Evolutionary conservation across 2,329 filamentous ascomycete genomes (phyloP).

Genomic region (Ophiostoma australiae): DNA sequence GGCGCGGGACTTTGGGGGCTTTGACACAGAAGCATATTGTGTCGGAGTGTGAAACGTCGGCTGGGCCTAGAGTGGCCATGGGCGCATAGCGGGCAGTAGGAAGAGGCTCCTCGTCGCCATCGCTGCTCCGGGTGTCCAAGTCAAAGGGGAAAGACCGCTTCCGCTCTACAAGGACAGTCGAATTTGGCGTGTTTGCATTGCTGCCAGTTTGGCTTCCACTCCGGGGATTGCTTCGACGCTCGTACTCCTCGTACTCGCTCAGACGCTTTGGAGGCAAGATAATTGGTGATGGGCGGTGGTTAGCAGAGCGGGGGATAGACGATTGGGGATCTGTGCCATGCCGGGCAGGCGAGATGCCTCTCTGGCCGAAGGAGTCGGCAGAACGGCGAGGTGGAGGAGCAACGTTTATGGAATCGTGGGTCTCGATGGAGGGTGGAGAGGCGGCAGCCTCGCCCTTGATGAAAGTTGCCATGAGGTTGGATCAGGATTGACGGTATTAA

Average conservation of each 20-base stretch:
- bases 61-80: background rate
- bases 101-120: background rate
- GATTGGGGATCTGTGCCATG: background rate
- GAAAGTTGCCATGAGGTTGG: background rate
- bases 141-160: constrained; percentile 8
- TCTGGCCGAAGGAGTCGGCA: background rate
- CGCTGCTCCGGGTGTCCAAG: constrained; percentile 25
- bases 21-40: constrained; percentile 54
- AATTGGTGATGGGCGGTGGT: constrained; percentile 7
- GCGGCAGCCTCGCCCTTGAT: background rate
- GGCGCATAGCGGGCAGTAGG: background rate
- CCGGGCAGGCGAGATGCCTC: background rate
- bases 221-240: background rate
- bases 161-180: background rate
- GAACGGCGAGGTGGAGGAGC: background rate
- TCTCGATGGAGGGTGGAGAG: background rate
- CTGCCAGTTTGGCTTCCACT: background rate
- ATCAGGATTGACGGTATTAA: background rate
- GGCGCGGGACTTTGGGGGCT: constrained; percentile 53
- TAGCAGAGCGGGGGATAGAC: background rate
- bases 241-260: constrained; percentile 10
- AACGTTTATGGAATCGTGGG: background rate
- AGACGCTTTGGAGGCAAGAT: constrained; percentile 7
- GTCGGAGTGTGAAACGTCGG: constrained; percentile 32
- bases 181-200: background rate